Conservation (phyloP, 106 monocot species). For the Gastrodia elata region DNA sequence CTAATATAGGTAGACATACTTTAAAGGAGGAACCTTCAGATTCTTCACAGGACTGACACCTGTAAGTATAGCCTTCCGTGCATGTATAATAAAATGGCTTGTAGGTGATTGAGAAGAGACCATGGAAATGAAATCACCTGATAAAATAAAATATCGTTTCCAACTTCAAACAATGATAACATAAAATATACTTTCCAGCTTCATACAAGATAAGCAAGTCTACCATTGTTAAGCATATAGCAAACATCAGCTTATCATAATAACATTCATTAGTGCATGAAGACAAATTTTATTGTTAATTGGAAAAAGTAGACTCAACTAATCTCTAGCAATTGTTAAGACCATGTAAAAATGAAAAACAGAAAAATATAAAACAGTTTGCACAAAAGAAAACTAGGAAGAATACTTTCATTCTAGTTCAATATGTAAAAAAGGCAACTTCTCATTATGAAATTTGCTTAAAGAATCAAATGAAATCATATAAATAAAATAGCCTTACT, state of each 20-base stretch:
- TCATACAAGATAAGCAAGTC: neutral
- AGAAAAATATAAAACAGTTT: neutral
- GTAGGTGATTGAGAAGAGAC: constrained; percentile 72
- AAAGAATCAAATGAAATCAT: neutral
- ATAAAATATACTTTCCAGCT: neutral
- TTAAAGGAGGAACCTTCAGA: constrained; percentile 83
- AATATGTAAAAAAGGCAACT: neutral
- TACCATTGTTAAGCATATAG: neutral
- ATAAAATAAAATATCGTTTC: neutral
- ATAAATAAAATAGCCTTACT: neutral
- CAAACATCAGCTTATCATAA: neutral
- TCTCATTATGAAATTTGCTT: neutral
- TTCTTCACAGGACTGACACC: constrained; percentile 86
- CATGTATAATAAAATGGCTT: constrained; percentile 94
- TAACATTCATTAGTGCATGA: neutral
- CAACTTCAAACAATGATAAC: neutral
- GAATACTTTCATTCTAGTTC: neutral
- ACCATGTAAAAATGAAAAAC: neutral
- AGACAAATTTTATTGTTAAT: neutral
- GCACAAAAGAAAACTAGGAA: neutral
- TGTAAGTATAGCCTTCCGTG: constrained; percentile 91
- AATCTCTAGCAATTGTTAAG: neutral
- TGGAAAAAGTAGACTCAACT: neutral
- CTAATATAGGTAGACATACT: constrained; percentile 39
- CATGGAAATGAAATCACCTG: constrained; percentile 77